Percentiles rank a stretch among this genome's conserved stretches.
phyloP scores from a whole-genome alignment of 169 alveolate genomes.

The Amoebophrya sp. region DNA sequence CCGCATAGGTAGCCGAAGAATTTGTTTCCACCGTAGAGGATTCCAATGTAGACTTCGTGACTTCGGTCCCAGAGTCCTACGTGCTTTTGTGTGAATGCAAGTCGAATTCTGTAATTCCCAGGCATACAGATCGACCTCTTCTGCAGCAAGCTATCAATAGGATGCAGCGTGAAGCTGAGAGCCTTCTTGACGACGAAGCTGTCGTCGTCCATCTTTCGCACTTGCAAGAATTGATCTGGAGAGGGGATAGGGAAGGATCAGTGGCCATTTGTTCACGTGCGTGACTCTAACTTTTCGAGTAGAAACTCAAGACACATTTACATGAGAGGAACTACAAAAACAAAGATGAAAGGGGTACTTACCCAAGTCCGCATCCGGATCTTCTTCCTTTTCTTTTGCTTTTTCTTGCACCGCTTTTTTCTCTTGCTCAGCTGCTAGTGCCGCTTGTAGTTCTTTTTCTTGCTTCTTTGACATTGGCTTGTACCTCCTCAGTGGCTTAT shows the following conservation, averaged over 20 bases:
- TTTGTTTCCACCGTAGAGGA: background rate
- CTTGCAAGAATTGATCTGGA: background rate
- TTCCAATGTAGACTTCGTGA: background rate
- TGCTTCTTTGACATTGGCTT: background rate
- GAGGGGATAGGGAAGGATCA: background rate
- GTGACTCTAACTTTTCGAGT: background rate
- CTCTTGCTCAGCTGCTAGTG: background rate
- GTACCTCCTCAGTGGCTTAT: background rate
- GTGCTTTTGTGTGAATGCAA: background rate
- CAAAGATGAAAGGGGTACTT: background rate
- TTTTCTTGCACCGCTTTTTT: background rate
- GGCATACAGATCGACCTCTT: background rate
- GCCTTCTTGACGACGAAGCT: background rate
- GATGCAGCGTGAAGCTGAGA: background rate
- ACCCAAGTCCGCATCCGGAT: background rate
- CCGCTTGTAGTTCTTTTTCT: background rate
- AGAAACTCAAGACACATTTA: background rate
- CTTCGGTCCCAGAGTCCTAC: background rate
- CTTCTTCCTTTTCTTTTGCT: background rate
- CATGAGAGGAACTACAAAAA: background rate
- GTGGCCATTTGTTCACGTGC: background rate
- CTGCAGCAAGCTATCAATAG: background rate
- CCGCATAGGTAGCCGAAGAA: background rate
- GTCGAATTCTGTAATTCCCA: background rate
- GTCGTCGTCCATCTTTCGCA: constrained; percentile 1